A percentile compares a stretch with the other conserved stretches of the same genome.
Evolutionary conservation across 257 asterid genomes (phyloP).

Genomic region (Voacanga thouarsii): DNA sequence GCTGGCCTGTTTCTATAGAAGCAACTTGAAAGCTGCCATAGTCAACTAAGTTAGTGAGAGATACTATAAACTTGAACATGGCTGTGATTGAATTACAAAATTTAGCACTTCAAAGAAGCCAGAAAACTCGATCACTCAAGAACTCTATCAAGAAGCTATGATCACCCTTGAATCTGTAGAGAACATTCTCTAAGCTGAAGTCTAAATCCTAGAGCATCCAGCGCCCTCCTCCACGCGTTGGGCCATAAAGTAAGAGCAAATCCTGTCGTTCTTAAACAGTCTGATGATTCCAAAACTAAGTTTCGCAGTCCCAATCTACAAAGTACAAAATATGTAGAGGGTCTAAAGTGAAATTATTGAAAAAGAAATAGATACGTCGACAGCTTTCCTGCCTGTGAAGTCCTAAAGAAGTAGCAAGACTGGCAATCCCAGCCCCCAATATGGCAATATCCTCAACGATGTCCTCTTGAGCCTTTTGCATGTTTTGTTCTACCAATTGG

Average conservation of each 20-base stretch:
- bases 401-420: conserved; percentile 58
- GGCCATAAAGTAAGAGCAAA: conserved; percentile 60
- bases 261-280: no score
- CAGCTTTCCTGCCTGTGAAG: conserved; percentile 50
- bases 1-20: conserved; percentile 36
- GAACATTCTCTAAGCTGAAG: conserved; percentile 45
- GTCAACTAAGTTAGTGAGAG: not conserved
- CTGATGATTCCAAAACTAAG: no score
- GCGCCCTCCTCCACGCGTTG: conserved; percentile 81
- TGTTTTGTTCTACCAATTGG: no score
- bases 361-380: not conserved
- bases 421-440: conserved; percentile 66
- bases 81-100: not conserved
- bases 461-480: conserved; percentile 6
- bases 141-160: not conserved
- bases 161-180: conserved; percentile 43
- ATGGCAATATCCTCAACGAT: conserved; percentile 40
- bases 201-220: conserved; percentile 69
- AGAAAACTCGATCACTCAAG: not conserved
- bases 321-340: not conserved
- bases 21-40: conserved; percentile 33
- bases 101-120: not conserved
- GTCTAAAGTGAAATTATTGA: not conserved
- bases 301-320: no score
- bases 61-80: not conserved